phyloP scores from a whole-genome alignment of 208 protist genomes.

The Leishmania guyanensis region DNA sequence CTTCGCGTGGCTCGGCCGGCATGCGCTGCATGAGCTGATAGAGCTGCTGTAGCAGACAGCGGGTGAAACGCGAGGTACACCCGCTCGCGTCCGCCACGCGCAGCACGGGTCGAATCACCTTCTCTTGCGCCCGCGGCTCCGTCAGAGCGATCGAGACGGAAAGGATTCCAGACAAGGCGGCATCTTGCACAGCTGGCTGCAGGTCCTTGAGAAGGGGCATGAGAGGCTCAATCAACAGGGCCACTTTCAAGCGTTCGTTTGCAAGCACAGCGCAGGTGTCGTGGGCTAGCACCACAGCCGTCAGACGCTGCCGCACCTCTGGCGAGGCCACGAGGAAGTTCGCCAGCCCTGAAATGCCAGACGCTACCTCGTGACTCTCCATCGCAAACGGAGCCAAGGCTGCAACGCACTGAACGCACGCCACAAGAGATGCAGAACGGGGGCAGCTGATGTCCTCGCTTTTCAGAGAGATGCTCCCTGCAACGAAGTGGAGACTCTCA shows the following conservation, averaged over 20 bases:
- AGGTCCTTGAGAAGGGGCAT: constrained; percentile 50
- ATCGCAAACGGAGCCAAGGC: constrained; percentile 34
- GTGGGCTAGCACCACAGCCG: constrained; percentile 48
- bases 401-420: constrained; percentile 36
- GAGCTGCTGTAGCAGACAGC: constrained; percentile 49
- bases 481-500: constrained; percentile 39
- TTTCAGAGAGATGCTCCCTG: constrained; percentile 18
- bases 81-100: constrained; percentile 42
- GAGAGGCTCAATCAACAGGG: constrained; percentile 51
- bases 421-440: constrained; percentile 21
- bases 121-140: constrained; percentile 49
- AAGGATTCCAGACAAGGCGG: constrained; percentile 49
- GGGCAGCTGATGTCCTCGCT: constrained; percentile 19
- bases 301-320: constrained; percentile 38
- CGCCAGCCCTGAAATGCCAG: constrained; percentile 50
- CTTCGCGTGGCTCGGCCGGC: constrained; percentile 70
- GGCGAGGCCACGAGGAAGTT: constrained; percentile 39
- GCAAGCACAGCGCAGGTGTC: constrained; percentile 39
- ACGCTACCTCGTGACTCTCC: constrained; percentile 33
- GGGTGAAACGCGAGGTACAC: constrained; percentile 52
- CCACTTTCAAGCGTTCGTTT: constrained; percentile 40
- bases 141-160: constrained; percentile 40
- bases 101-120: constrained; percentile 42
- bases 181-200: constrained; percentile 53
- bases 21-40: constrained; percentile 53